Conservation (phyloP, 2,329 filamentous ascomycete species). For the Raffaelea deltoideospora region DNA sequence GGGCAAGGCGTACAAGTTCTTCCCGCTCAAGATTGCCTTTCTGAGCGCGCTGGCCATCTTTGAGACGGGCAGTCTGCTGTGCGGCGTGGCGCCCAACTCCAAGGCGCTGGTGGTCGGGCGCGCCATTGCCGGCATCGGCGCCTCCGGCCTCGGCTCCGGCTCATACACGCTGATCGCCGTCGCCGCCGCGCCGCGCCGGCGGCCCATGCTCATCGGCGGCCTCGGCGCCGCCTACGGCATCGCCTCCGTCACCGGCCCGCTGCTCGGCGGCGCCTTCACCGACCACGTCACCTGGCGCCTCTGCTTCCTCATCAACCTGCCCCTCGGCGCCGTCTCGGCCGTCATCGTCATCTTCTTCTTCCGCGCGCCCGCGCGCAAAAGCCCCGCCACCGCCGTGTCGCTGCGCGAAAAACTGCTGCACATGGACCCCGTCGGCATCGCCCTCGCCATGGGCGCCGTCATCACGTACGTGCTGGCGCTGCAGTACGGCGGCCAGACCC, state of each 20-base stretch:
- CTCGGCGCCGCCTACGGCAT: slow-evolving; percentile 11
- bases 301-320: slow-evolving; percentile 18
- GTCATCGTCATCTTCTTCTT: slow-evolving; percentile 19
- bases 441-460: slow-evolving; percentile 22
- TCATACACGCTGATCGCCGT: slow-evolving; percentile 25
- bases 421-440: slow-evolving; percentile 24
- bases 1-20: slow-evolving; percentile 36
- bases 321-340: slow-evolving; percentile 14
- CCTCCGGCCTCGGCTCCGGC: slow-evolving; percentile 24
- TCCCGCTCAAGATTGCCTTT: slow-evolving; percentile 34
- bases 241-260: slow-evolving; percentile 15
- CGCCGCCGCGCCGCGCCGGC: slow-evolving; percentile 10
- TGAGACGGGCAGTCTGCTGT: slow-evolving; percentile 37
- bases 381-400: slow-evolving; percentile 14
- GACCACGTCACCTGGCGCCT: slow-evolving; percentile 14
- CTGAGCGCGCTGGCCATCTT: slow-evolving; percentile 33
- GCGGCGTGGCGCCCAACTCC: slow-evolving; percentile 30
- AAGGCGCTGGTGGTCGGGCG: slow-evolving; percentile 35
- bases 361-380: slow-evolving; percentile 17
- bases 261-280: slow-evolving; percentile 14
- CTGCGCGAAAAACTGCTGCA: slow-evolving; percentile 24
- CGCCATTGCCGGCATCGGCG: slow-evolving; percentile 30
- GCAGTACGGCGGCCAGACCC: slow-evolving; percentile 24
- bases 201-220: slow-evolving; percentile 15
- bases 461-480: slow-evolving; percentile 24